phyloP scores from a whole-genome alignment of 768 basidiomycete species.

The Pulveroboletus sp. region DNA sequence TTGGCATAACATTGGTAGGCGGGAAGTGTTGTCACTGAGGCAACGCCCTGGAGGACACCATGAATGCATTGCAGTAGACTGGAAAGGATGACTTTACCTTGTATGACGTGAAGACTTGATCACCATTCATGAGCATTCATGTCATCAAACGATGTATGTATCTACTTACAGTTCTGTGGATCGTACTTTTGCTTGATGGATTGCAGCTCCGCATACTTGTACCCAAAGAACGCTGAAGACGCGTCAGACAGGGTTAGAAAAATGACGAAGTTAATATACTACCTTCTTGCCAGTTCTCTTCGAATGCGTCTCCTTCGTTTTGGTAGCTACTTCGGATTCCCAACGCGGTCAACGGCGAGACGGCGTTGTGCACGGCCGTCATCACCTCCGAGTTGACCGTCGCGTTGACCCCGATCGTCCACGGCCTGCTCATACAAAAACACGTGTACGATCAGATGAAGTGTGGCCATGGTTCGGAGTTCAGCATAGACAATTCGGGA shows the following conservation, averaged over 20 bases:
- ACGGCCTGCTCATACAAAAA: conserved; percentile 1
- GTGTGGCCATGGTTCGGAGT: not conserved
- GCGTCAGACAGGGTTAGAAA: too few relatives aligned
- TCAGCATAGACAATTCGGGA: not conserved
- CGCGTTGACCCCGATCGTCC: conserved; percentile 10
- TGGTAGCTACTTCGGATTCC: conserved; percentile 24
- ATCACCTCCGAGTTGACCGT: conserved; percentile 1
- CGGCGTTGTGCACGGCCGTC: conserved; percentile 6
- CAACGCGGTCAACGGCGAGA: conserved; percentile 11
- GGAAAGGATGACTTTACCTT: conserved; percentile 11
- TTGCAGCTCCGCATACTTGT: conserved; percentile 15
- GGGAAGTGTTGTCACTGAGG: too few relatives aligned
- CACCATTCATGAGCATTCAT: not conserved
- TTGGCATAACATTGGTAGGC: too few relatives aligned
- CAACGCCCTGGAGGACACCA: too few relatives aligned
- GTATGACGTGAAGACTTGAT: conserved; percentile 15
- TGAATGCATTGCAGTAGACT: too few relatives aligned
- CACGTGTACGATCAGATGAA: too few relatives aligned
- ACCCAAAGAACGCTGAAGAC: conserved; percentile 17
- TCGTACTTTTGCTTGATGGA: conserved; percentile 23
- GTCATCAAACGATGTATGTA: not conserved
- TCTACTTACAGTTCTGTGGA: conserved; percentile 15
- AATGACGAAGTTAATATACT: not conserved
- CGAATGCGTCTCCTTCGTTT: conserved; percentile 19
- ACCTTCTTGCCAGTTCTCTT: conserved; percentile 20